Evolutionary conservation across 768 basidiomycete genomes (phyloP).

Genomic region (Suillus subalutaceus): DNA sequence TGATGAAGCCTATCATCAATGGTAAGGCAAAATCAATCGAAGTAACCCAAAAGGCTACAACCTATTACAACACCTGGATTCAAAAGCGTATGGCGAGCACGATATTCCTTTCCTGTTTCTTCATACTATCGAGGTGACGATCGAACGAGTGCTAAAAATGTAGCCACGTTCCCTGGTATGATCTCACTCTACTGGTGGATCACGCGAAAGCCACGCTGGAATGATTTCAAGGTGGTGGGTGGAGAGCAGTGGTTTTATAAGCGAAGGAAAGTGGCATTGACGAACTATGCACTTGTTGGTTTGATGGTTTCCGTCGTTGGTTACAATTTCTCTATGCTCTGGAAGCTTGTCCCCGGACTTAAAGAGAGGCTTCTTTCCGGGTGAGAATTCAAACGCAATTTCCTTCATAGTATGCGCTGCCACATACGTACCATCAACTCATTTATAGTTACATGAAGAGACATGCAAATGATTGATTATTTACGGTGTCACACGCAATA

Average conservation of each 20-base stretch:
- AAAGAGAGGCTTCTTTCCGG: not conserved
- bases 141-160: slow-evolving; percentile 35
- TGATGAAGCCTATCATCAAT: slow-evolving; percentile 55
- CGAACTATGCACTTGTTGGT: slow-evolving; percentile 27
- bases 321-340: not conserved
- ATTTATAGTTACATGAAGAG: not conserved
- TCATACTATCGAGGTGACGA: slow-evolving; percentile 52
- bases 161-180: slow-evolving; percentile 58
- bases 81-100: slow-evolving; percentile 48
- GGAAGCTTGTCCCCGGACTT: not conserved
- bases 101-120: slow-evolving; percentile 55
- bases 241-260: slow-evolving; percentile 40
- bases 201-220: slow-evolving; percentile 44
- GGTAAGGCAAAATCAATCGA: slow-evolving; percentile 53
- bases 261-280: slow-evolving; percentile 25
- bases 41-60: slow-evolving; percentile 48
- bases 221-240: slow-evolving; percentile 43
- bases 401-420: not conserved
- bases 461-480: not conserved
- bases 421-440: not conserved
- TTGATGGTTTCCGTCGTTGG: slow-evolving; percentile 14
- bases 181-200: slow-evolving; percentile 57
- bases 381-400: not conserved
- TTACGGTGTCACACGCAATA: not conserved
- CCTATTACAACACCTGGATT: slow-evolving; percentile 54